Evolutionary conservation across 805 yeast genomes (phyloP), one percentile per base, ranked within the genome.

Genomic region (Saccharomyces paradoxus): DNA sequence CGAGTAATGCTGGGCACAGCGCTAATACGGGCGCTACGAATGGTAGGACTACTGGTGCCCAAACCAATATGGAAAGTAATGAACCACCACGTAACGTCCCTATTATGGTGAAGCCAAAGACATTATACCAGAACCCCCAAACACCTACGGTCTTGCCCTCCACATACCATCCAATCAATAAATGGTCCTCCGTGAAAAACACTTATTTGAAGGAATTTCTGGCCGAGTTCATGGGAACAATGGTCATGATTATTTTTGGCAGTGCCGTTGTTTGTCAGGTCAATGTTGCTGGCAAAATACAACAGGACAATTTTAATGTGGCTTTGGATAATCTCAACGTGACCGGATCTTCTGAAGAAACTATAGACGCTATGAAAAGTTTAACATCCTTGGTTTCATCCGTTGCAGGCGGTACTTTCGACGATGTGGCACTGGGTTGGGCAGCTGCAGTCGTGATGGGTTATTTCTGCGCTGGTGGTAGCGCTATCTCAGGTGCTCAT

Each of bases 401-500:
- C 2, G 72, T 68, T 24, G 53, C 60, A 6, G 71, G 71, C 41
- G 81, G 81, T 60, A 70, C 71, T 50, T 75, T 71, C 54, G 73
- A 73, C 49, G 70, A 74, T 21, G 66, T 78, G 52, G 76, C 77
- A 2, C 60, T 79, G 44, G 72, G 76, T n/a, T 80, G 83, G 83
- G 84, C 81, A 48, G 69, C 78, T 41, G 83, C 80, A 0, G 81
- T 77, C 41, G 76, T 77, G 61, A 63, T 79, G 62, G 84, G 83
- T 50, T 78, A 77, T 60, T 70, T 73, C 52, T 69, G 73, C 7
- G 73, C 81, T 46, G 82, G 82, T 56, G 84, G 84, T 59, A 64
- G 69, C 57, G 71, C 74, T 10, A 70, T 79, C 52, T 78, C 82
- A 41, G 83, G 82, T 62, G 84, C 80, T n/a, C 84, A 80, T 64